Conservation (phyloP, 2,329 filamentous ascomycete genomes). For the Fusarium dimerum region DNA sequence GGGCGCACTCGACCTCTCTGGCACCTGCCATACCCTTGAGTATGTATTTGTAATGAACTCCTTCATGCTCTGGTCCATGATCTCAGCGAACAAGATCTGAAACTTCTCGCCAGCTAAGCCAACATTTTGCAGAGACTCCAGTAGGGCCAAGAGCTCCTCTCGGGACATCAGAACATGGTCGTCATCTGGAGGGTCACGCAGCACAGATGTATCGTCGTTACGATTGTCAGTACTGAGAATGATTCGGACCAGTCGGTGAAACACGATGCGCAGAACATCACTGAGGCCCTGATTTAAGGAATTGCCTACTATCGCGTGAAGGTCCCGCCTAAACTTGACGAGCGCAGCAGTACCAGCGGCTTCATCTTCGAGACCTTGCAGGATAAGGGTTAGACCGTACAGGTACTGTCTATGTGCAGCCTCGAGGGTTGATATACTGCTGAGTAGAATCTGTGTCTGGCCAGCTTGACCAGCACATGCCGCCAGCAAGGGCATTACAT, state of each 20-base stretch:
- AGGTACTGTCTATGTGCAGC: constrained; percentile 59
- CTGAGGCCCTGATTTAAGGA: constrained; percentile 57
- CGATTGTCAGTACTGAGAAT: constrained; percentile 43
- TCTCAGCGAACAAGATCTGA: constrained; percentile 70
- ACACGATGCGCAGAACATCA: constrained; percentile 53
- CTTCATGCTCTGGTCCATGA: constrained; percentile 67
- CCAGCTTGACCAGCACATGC: constrained; percentile 46
- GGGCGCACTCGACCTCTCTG: constrained; percentile 15
- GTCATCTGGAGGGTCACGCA: constrained; percentile 23
- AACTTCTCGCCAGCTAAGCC: constrained; percentile 70
- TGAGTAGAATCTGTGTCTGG: constrained; percentile 49
- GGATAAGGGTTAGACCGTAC: constrained; percentile 54
- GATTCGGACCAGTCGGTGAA: constrained; percentile 53
- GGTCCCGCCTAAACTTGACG: constrained; percentile 58
- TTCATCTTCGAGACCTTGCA: constrained; percentile 46
- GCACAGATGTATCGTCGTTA: constrained; percentile 10
- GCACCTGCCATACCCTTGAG: constrained; percentile 58
- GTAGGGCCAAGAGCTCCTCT: constrained; percentile 54
- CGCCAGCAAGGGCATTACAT: constrained; percentile 58
- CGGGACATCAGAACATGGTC: constrained; percentile 41
- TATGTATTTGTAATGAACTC: constrained; percentile 63
- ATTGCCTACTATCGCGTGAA: constrained; percentile 66
- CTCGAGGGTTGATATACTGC: constrained; percentile 59
- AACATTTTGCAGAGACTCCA: constrained; percentile 62
- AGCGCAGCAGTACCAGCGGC: constrained; percentile 40